Percentiles rank a stretch among this genome's conserved stretches.
Evolutionary conservation across 768 basidiomycete genomes (phyloP).

Genomic region (Termitomyces sp.): DNA sequence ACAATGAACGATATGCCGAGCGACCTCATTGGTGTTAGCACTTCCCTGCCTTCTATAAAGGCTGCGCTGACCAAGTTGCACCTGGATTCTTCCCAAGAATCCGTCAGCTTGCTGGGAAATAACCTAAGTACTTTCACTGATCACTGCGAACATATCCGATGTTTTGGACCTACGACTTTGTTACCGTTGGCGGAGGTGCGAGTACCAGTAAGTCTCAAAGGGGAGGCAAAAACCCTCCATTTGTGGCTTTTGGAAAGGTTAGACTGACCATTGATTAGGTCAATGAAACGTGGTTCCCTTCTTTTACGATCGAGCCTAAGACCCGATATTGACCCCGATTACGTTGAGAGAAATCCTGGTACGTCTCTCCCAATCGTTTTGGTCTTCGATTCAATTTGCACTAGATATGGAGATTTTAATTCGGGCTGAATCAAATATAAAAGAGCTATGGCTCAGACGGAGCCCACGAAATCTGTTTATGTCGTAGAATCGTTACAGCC

Average conservation of each 20-base stretch:
- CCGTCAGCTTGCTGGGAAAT: not conserved
- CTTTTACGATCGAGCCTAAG: conserved; percentile 18
- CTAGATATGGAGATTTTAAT: conserved; percentile 12
- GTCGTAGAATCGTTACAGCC: conserved; percentile 18
- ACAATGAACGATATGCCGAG: too few species aligned
- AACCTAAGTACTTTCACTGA: not conserved
- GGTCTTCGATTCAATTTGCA: conserved; percentile 2
- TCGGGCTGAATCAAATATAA: conserved; percentile 15
- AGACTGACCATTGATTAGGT: conserved; percentile 13
- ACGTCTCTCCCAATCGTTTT: not conserved
- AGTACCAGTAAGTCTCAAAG: conserved; percentile 11
- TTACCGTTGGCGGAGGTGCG: conserved; percentile 24
- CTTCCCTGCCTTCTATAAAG: not conserved
- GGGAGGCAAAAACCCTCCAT: conserved; percentile 16
- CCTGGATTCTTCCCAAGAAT: not conserved
- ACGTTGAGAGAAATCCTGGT: conserved; percentile 38
- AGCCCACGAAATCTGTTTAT: conserved; percentile 16
- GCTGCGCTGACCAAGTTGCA: not conserved
- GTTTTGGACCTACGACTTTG: conserved; percentile 23
- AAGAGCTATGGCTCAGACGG: conserved; percentile 10
- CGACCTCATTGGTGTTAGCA: too few species aligned
- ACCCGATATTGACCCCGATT: conserved; percentile 35
- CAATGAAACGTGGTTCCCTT: conserved; percentile 13
- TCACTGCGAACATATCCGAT: conserved; percentile 8
- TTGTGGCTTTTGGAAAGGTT: not conserved